A percentile compares a stretch with the other conserved stretches of the same genome.
Evolutionary conservation across 805 yeast genomes (phyloP).

Genomic region (Kodamaea hsintzibuensis): DNA sequence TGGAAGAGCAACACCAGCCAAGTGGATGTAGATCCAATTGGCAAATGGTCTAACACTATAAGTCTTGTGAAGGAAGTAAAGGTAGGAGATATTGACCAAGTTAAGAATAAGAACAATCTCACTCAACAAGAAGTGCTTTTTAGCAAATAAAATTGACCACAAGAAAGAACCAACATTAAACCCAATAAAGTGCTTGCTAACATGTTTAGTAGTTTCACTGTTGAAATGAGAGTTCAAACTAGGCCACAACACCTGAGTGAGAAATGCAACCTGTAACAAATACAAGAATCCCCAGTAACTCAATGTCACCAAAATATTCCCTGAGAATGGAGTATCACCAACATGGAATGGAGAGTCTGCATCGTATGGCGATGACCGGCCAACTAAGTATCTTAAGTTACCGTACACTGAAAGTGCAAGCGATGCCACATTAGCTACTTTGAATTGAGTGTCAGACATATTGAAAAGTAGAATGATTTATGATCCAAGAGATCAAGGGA

Average conservation of each 20-base stretch:
- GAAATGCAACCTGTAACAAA: conserved; percentile 52
- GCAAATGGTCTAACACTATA: conserved; percentile 51
- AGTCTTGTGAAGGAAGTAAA: conserved; percentile 62
- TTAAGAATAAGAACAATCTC: conserved; percentile 61
- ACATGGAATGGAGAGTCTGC: conserved; percentile 51
- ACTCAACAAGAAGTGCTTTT: conserved; percentile 56
- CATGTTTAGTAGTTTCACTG: conserved; percentile 32
- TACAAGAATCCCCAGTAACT: conserved; percentile 61
- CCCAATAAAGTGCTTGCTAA: conserved; percentile 62
- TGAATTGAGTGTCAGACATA: conserved; percentile 15
- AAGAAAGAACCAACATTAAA: conserved; percentile 60
- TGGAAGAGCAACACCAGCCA: conserved; percentile 69
- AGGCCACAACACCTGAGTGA: conserved; percentile 46
- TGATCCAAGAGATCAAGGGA: background rate
- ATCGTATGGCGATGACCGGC: conserved; percentile 46
- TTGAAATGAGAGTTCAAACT: conserved; percentile 18
- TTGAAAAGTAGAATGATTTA: background rate
- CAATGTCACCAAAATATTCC: conserved; percentile 47
- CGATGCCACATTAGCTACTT: conserved; percentile 51
- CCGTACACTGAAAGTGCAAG: conserved; percentile 58
- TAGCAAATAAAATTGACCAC: conserved; percentile 66
- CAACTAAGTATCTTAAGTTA: conserved; percentile 55
- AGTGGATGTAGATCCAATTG: conserved; percentile 60
- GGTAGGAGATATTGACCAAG: conserved; percentile 55
- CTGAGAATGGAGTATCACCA: conserved; percentile 71